Evolutionary conservation across 2,329 filamentous ascomycete species (phyloP), one percentile per base, ranked within the genome.

Genomic region (Hortaea werneckii): DNA sequence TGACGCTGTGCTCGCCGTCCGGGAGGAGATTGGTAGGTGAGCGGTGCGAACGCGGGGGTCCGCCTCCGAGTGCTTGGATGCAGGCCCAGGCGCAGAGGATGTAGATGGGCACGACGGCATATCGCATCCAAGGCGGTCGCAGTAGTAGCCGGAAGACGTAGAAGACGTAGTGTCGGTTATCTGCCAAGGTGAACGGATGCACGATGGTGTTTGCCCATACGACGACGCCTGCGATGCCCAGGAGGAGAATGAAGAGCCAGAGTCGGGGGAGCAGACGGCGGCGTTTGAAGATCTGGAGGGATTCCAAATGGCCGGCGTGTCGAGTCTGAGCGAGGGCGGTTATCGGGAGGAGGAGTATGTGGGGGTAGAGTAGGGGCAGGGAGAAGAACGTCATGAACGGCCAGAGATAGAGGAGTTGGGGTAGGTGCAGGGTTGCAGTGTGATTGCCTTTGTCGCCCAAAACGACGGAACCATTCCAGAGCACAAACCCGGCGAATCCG

Each of bases 141-240:
- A 84, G 76, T 34, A 96, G 82, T 5, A 84, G 82, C 1, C 88
- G 82, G 71, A 98, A 98, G 49, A 94, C 73, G 68, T 98, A 98
- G 66, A 98, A 98, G 64, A 94, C 83, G 69, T 95, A 98, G 65
- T 98, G 92, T 2, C 92, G 76, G 65, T 98, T 98, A 65, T 98
- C 92, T 30, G 92, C 92, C 1, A 96, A 76, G 0, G 89, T 95
- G 63, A 96, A 98, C 0, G 92, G 90, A 60, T 98, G 92, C 38
- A 96, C 78, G 51, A 95, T 83, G 30, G 92, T 98, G 73, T 95
- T 96, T 73, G 78, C 83, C 51, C 79, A 77, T 26, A 95, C 80
- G 2, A 74, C 66, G 5, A 63, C 57, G 12, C 73, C 56, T 53
- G 75, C 76, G 6, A 69, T 32, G 5, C 64, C 53, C 7, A 71